Percentiles rank a stretch among this genome's conserved stretches.
phyloP scores from a whole-genome alignment of 202 grass and related monocot genomes.

The Schoenoplectus tabernaemontani region DNA sequence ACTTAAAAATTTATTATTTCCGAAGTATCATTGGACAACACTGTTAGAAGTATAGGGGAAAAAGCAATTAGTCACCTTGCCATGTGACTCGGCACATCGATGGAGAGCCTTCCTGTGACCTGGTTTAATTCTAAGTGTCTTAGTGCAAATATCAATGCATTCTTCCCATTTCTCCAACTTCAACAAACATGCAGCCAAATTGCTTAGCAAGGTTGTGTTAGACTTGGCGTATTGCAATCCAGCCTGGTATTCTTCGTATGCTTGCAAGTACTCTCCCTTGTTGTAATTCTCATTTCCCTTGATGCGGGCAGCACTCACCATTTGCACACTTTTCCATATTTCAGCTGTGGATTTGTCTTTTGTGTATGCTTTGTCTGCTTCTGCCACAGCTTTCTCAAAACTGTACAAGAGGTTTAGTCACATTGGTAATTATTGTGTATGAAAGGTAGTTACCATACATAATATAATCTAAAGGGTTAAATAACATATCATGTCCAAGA shows the following conservation, averaged over 20 bases:
- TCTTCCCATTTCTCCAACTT: slow-evolving; percentile 36
- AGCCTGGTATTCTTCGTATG: slow-evolving; percentile 18
- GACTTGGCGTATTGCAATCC: slow-evolving; percentile 31
- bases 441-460: background rate
- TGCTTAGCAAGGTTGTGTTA: slow-evolving; percentile 29
- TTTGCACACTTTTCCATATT: slow-evolving; percentile 25
- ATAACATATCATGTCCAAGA: background rate
- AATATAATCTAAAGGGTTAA: no score
- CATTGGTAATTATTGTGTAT: background rate
- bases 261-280: slow-evolving; percentile 21
- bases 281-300: slow-evolving; percentile 32
- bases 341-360: slow-evolving; percentile 21
- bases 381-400: slow-evolving; percentile 22
- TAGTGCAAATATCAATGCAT: slow-evolving; percentile 34
- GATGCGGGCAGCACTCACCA: slow-evolving; percentile 13
- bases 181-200: slow-evolving; percentile 35
- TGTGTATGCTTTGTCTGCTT: slow-evolving; percentile 24
- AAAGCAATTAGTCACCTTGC: slow-evolving; percentile 22
- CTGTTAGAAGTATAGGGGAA: background rate
- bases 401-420: background rate
- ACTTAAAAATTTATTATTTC: background rate
- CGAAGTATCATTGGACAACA: background rate
- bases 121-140: slow-evolving; percentile 31
- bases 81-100: slow-evolving; percentile 31
- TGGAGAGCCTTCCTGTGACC: slow-evolving; percentile 33